phyloP scores from a whole-genome alignment of 805 yeast genomes.

The Diddensiella caesifluorescens region DNA sequence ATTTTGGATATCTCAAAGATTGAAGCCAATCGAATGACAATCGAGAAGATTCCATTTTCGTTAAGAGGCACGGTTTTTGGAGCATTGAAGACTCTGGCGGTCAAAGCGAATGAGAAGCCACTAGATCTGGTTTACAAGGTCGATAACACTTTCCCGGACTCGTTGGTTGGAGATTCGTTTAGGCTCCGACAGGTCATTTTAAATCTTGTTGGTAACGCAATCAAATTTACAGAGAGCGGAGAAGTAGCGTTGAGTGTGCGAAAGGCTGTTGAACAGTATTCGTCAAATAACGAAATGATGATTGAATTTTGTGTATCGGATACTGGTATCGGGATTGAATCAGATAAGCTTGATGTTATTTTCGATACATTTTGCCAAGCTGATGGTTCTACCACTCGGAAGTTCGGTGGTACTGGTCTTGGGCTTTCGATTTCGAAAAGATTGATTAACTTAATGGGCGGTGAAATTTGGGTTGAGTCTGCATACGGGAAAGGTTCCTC shows the following conservation, averaged over 20 bases:
- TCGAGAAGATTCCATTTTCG: slow-evolving; percentile 82
- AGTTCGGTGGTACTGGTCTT: slow-evolving; percentile 89
- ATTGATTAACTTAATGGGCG: slow-evolving; percentile 86
- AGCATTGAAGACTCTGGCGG: slow-evolving; percentile 82
- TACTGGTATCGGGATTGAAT: slow-evolving; percentile 86
- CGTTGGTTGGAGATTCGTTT: slow-evolving; percentile 82
- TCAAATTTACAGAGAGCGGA: slow-evolving; percentile 79
- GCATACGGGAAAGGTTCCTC: slow-evolving; percentile 76
- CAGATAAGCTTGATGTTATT: slow-evolving; percentile 76
- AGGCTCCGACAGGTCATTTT: slow-evolving; percentile 81
- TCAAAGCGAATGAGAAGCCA: slow-evolving; percentile 82
- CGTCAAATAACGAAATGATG: slow-evolving; percentile 39
- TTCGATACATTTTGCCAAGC: slow-evolving; percentile 91
- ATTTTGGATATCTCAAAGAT: slow-evolving; percentile 88
- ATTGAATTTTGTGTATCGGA: slow-evolving; percentile 84
- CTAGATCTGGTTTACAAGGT: slow-evolving; percentile 74
- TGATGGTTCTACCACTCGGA: slow-evolving; percentile 88
- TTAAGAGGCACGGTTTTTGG: slow-evolving; percentile 85
- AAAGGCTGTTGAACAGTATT: slow-evolving; percentile 41
- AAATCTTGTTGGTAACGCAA: slow-evolving; percentile 84
- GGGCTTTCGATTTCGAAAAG: slow-evolving; percentile 86
- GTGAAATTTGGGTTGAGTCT: slow-evolving; percentile 87
- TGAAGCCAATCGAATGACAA: slow-evolving; percentile 91
- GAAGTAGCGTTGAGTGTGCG: slow-evolving; percentile 72
- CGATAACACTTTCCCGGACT: slow-evolving; percentile 83